Evolutionary conservation across 257 asterid species (phyloP), one percentile per base, ranked within the genome.

Genomic region (Solanum pinnatisectum): DNA sequence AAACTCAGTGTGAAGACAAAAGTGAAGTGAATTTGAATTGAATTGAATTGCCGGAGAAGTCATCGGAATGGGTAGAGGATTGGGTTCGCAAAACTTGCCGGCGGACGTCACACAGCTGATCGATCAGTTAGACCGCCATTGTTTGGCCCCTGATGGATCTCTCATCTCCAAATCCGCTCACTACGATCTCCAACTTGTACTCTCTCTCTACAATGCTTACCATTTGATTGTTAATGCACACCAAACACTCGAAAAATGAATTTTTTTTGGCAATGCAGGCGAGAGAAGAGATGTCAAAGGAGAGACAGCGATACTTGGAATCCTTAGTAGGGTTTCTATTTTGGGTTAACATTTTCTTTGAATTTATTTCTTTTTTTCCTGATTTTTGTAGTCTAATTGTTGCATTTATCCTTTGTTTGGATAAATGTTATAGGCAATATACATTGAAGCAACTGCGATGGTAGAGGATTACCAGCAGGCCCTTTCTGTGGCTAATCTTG

Each of bases 381-480:
- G 39, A 8, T 10, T 33, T 32, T n/a, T 23, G 9, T 32, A n/a
- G 85, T 81, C 85, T 81, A 46, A 46, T n/a, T 44, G 42, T 85
- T 23, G 46, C 1, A 25, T 63, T 25, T 81, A 36, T 12, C 4
- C 56, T 22, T 39, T 88, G 37, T 10, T 23, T 39, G 40, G 59
- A 49, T 68, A 23, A 37, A 83, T 68, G 87, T 84, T 35, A 20
- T 91, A 97, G 99, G 98, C 98, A 77, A 90, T 97, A 88, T 96
- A 97, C 91, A 87, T 93, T 32, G 99, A 97, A 91, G 96, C 98
- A n/a, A 91, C 91, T 86, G 93, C 98, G 72, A 95, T 97, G 99
- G 95, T 97, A 90, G 99, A 97, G 92, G 99, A 96, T 92, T 94
- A 93, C 89, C 99, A 96, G 90, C 99, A 95, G 90, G 95, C 98